Evolutionary conservation across 768 basidiomycete species (phyloP).

Genomic region (Pisolithus sp.): DNA sequence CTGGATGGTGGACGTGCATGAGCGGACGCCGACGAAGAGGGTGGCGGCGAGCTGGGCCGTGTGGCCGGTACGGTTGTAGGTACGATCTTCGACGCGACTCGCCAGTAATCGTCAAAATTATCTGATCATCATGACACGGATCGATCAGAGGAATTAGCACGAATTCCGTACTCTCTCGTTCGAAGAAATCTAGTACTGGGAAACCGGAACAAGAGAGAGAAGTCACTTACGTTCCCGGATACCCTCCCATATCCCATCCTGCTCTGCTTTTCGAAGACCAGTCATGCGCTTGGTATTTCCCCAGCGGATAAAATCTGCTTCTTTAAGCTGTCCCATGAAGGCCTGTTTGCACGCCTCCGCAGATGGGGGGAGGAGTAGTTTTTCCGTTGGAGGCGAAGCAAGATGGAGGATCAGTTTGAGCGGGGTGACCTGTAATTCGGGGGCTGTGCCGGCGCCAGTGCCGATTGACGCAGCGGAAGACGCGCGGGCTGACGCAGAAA

Average conservation of each 20-base stretch:
- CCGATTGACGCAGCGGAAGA: slow-evolving; percentile 23
- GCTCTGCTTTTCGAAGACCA: slow-evolving; percentile 80
- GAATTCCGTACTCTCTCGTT: slow-evolving; percentile 2
- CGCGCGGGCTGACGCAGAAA: slow-evolving; percentile 43
- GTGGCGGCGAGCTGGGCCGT: slow-evolving; percentile 51
- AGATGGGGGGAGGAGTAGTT: slow-evolving; percentile 72
- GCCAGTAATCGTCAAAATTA: slow-evolving; percentile 94
- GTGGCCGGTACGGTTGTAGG: slow-evolving; percentile 62
- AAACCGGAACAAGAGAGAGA: slow-evolving; percentile 1
- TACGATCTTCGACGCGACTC: slow-evolving; percentile 87
- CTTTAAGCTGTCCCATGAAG: slow-evolving; percentile 94
- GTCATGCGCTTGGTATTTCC: slow-evolving; percentile 94
- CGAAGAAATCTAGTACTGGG: not conserved
- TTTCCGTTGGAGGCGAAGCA: slow-evolving; percentile 80
- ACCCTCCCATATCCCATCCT: slow-evolving; percentile 97
- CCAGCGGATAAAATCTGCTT: slow-evolving; percentile 96
- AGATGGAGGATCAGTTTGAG: slow-evolving; percentile 83
- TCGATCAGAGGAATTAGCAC: slow-evolving; percentile 17
- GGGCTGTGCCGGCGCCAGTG: slow-evolving; percentile 33
- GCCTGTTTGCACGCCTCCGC: slow-evolving; percentile 86
- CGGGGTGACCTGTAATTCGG: slow-evolving; percentile 40
- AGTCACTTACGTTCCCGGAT: slow-evolving; percentile 79
- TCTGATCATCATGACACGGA: slow-evolving; percentile 43
- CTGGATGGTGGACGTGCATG: slow-evolving; percentile 61
- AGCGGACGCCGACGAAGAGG: slow-evolving; percentile 48